Base-by-base conservation (phyloP, 1,284 basidiomycete genomes). In the Vanrija sp. region DNA sequence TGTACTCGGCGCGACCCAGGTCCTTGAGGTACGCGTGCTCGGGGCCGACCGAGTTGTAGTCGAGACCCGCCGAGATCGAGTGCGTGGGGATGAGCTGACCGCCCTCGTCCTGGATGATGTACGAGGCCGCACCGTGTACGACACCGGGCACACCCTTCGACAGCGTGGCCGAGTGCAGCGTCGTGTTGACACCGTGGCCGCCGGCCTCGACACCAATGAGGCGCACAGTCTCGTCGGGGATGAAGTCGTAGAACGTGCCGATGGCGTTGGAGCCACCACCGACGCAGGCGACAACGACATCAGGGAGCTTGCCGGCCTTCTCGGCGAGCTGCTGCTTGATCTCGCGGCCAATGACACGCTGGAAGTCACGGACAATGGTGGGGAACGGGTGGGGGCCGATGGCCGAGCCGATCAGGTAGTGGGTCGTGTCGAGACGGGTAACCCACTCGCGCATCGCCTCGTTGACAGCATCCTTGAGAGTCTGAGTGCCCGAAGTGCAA, bases 311-410 rank as follows among this genome's bases (percentile, higher is more conserved):
- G 47, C 89, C 88, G 45, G 82, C 82, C 60, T 79, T 80, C 55
- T 85, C 87, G 47, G 84, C 78, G 60, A 98, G 73, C 77, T 98
- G 96, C 49, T 80, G 78, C 78, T 94, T 97, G 80, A 98, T 95
- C 78, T 99, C 96, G 69, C 87, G 82, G 4, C 95, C 89, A 64
- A 99, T 98, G 49, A 98, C 84, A 63, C 88, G 86, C 77, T 98
- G 96, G 84, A 96, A 98, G 78, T 99, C 96, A 53, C 95, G 87
- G 46, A 99, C 95, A 58, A 99, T 91, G 34, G 94, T 97, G 1
- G 96, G 96, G 85, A 98, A 98, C 1, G 96, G 96, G 75, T 98
- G 95, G 16, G 96, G 96, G 7, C 96, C 96, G 65, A 98, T 97
- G 34, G 88, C 92, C 19, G 93, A 97, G 40, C 96, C 96, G 63